Evolutionary conservation across 306 rosid species (phyloP).

Genomic region (Trifolium dubium): DNA sequence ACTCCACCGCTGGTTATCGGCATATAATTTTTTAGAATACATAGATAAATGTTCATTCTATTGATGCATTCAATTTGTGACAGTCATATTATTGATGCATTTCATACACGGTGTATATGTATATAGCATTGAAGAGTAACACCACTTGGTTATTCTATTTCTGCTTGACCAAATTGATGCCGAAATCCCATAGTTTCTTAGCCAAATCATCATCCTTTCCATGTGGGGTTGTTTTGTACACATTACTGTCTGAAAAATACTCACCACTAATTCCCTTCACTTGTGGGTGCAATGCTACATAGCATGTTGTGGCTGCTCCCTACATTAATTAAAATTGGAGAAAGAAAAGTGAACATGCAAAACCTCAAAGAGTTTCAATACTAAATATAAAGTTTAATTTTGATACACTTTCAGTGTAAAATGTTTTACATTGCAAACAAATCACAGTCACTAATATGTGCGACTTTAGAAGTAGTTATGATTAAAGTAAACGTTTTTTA

Average conservation of each 20-base stretch:
- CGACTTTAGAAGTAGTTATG: no score
- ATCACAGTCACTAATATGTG: no score
- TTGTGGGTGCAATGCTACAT: slow-evolving; percentile 35
- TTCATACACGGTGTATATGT: not conserved
- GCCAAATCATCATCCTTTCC: slow-evolving; percentile 61
- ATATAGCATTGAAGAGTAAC: not conserved
- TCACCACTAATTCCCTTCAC: slow-evolving; percentile 63
- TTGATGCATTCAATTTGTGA: not conserved
- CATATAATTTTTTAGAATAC: not conserved
- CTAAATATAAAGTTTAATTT: not conserved
- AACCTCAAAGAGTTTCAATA: not conserved
- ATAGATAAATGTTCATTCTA: slow-evolving; percentile 13
- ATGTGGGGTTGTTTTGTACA: slow-evolving; percentile 48
- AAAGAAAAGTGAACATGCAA: not conserved
- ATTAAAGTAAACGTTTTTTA: no score
- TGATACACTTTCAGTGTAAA: no score
- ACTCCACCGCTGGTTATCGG: not conserved
- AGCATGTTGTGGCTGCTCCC: slow-evolving; percentile 37
- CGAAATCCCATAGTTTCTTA: slow-evolving; percentile 72
- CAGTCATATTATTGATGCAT: slow-evolving; percentile 18
- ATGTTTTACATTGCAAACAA: no score
- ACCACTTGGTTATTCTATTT: slow-evolving; percentile 15
- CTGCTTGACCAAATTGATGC: slow-evolving; percentile 45
- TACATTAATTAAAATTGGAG: slow-evolving; percentile 4
- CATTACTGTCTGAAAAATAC: slow-evolving; percentile 59